phyloP scores from a whole-genome alignment of 73 alveolate species.

The Effrenium voratum region DNA sequence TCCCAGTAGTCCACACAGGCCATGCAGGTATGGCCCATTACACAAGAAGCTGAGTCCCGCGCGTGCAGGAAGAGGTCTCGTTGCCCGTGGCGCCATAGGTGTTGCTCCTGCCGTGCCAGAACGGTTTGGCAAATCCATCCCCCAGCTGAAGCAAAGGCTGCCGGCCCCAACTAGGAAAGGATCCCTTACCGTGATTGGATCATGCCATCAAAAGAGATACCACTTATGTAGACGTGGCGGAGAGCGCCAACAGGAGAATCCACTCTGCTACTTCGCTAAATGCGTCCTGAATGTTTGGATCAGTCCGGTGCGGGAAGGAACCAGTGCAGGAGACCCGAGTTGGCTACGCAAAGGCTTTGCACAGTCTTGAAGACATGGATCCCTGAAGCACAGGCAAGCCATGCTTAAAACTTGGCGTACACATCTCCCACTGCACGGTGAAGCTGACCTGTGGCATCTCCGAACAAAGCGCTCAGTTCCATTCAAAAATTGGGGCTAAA shows the following conservation, averaged over 20 bases:
- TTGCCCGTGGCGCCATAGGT: constrained; percentile 54
- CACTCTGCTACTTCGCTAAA: neutral
- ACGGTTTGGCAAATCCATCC: neutral
- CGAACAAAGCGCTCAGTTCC: no score
- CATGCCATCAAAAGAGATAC: neutral
- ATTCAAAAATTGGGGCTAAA: no score
- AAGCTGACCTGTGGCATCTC: no score
- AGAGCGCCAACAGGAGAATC: neutral
- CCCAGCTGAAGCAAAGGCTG: neutral
- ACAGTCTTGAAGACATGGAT: no score
- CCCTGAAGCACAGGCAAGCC: no score
- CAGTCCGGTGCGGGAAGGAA: no score
- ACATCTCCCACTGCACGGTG: no score
- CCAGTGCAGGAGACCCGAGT: no score
- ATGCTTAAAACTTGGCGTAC: no score
- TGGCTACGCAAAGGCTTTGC: no score
- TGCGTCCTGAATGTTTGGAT: no score
- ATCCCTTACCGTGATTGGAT: neutral
- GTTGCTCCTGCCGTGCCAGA: neutral
- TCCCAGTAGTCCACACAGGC: neutral
- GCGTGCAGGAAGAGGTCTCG: constrained; percentile 72
- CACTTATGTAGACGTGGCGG: neutral
- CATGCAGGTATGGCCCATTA: neutral
- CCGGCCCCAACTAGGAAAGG: neutral
- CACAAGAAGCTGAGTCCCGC: neutral